These are phyloP conservation scores for Carex littledalei DNA, from an alignment of 176 grass and related monocot genomes.

Conservation along the genomic window DNA sequence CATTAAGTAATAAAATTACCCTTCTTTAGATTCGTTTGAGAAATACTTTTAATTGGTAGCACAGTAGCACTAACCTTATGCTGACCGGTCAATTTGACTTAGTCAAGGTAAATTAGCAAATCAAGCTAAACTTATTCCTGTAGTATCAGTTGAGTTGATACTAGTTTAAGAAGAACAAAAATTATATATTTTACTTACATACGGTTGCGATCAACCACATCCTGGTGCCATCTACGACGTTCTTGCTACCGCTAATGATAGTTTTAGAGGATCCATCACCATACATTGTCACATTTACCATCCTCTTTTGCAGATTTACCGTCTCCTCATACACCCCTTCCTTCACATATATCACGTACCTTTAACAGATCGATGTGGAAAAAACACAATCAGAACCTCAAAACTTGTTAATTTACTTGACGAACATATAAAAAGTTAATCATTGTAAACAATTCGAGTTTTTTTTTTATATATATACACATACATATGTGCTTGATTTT, in stretches of 20 bases:
- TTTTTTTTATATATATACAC: neutral
- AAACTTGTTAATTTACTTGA: neutral
- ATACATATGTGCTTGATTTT: neutral
- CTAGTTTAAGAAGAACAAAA: neutral
- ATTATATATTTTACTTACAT: constrained; percentile 21
- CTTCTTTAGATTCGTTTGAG: no score
- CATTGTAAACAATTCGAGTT: neutral
- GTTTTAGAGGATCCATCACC: constrained; percentile 64
- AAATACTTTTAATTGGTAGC: no score
- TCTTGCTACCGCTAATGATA: constrained; percentile 74
- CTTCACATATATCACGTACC: constrained; percentile 74
- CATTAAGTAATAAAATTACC: no score
- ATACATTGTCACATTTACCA: constrained; percentile 64
- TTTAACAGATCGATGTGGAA: neutral
- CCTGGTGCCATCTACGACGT: constrained; percentile 46
- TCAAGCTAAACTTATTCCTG: neutral
- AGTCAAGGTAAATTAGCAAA: neutral
- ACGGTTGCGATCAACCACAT: constrained; percentile 71
- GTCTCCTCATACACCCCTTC: constrained; percentile 75
- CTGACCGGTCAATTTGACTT: no score
- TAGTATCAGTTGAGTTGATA: neutral
- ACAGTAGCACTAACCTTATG: no score
- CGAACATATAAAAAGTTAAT: neutral
- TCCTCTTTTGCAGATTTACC: constrained; percentile 43
- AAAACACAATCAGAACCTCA: neutral